Evolutionary conservation across 495 filamentous ascomycete species (phyloP).

Genomic region (Neurospora sp.): DNA sequence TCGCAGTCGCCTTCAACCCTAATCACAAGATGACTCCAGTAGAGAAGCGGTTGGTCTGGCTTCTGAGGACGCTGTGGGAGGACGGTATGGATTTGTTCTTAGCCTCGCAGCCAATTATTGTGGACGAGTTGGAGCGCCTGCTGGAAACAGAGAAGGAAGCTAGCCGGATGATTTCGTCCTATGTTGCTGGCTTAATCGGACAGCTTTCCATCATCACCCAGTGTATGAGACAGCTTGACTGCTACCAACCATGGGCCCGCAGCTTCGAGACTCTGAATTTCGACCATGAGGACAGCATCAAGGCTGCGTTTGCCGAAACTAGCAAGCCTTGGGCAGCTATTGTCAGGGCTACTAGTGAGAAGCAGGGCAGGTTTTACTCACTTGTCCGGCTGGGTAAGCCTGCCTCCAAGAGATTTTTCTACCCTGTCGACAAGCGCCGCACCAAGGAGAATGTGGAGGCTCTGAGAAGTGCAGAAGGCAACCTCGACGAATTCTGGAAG

Average conservation of each 20-base stretch:
- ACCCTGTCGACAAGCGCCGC: conserved; percentile 39
- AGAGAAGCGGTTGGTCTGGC: conserved; percentile 22
- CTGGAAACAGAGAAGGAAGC: conserved; percentile 25
- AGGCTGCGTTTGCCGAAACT: conserved; percentile 11
- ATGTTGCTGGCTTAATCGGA: conserved; percentile 24
- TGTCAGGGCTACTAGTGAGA: conserved; percentile 4
- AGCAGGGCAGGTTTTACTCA: not conserved
- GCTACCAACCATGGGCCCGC: conserved; percentile 40
- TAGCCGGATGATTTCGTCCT: conserved; percentile 27
- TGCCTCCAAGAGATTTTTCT: conserved; percentile 27
- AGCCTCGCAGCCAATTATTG: conserved; percentile 17
- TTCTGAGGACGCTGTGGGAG: conserved; percentile 20
- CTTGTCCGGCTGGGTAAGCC: conserved; percentile 20
- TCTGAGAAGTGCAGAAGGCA: conserved; percentile 28
- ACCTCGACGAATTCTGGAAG: conserved; percentile 43
- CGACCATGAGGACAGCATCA: conserved; percentile 10
- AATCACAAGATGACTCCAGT: conserved; percentile 7
- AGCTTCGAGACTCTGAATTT: conserved; percentile 19
- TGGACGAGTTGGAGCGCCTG: conserved; percentile 38
- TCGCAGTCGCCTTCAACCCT: not conserved
- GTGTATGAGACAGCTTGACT: conserved; percentile 30
- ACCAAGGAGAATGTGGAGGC: conserved; percentile 33
- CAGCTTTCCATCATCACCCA: conserved; percentile 35
- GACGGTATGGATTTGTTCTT: conserved; percentile 18
- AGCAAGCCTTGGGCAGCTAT: conserved; percentile 8